Percentiles rank a stretch among this genome's conserved stretches.
These are phyloP conservation scores for Penicillium simplicissimum DNA, from an alignment of 495 filamentous ascomycete species.

Conservation along the genomic window DNA sequence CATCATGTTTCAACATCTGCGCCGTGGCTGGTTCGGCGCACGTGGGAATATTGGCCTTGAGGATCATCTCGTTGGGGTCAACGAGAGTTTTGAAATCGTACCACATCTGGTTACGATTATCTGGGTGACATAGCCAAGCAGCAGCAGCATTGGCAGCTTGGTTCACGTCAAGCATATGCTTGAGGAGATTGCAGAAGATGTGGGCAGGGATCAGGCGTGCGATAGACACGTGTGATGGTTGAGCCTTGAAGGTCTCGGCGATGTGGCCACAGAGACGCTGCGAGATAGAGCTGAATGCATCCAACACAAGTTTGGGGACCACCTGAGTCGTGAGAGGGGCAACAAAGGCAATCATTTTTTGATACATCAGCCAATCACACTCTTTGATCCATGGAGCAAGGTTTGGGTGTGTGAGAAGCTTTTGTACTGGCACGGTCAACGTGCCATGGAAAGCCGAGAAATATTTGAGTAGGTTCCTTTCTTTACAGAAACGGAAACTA, in stretches of 20 bases:
- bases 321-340: conserved; percentile 84
- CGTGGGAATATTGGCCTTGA: conserved; percentile 43
- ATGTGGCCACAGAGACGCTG: conserved; percentile 77
- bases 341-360: conserved; percentile 90
- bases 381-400: conserved; percentile 92
- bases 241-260: conserved; percentile 70
- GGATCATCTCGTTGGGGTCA: conserved; percentile 58
- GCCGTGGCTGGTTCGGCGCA: conserved; percentile 51
- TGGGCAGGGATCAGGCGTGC: conserved; percentile 87
- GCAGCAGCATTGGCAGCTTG: conserved; percentile 66
- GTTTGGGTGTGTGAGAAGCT: conserved; percentile 77
- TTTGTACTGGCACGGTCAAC: conserved; percentile 95
- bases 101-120: conserved; percentile 76
- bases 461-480: conserved; percentile 92
- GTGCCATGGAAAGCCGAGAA: conserved; percentile 95
- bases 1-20: conserved; percentile 70
- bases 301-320: conserved; percentile 77
- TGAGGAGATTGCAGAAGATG: conserved; percentile 81
- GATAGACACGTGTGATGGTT: conserved; percentile 78
- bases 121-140: conserved; percentile 50
- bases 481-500: conserved; percentile 90
- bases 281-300: conserved; percentile 81
- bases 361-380: conserved; percentile 93
- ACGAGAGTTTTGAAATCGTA: conserved; percentile 83
- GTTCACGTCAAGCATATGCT: conserved; percentile 86